These are phyloP conservation scores for Phaeoacremonium minimum DNA, from an alignment of 2,329 filamentous ascomycete species.

Conservation along the genomic window DNA sequence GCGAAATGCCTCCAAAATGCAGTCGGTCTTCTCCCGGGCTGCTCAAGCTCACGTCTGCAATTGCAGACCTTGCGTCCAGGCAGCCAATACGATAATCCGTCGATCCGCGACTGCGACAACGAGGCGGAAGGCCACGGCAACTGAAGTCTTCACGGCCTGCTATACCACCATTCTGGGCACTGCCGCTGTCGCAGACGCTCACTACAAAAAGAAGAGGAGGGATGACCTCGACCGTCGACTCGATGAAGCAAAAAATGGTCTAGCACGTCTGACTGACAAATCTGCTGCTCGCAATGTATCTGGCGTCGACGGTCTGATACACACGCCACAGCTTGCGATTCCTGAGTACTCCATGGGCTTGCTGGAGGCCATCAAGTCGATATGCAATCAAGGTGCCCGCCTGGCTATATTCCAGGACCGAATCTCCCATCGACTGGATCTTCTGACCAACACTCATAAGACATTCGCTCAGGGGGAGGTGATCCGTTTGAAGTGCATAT, in stretches of 20 bases:
- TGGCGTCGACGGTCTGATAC: slow-evolving; percentile 4
- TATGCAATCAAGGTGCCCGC: slow-evolving; percentile 1
- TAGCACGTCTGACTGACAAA: slow-evolving; percentile 32
- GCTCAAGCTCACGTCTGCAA: slow-evolving; percentile 59
- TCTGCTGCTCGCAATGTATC: slow-evolving; percentile 14
- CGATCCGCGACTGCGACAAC: slow-evolving; percentile 30
- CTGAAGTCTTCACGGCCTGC: slow-evolving; percentile 59
- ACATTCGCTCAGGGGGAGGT: neutral
- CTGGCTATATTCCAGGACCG: slow-evolving; percentile 3
- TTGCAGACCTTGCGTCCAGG: slow-evolving; percentile 57
- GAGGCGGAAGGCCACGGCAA: slow-evolving; percentile 43
- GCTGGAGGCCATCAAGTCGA: neutral
- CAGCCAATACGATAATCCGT: slow-evolving; percentile 41
- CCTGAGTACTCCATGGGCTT: neutral
- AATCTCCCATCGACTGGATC: neutral
- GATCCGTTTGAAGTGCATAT: slow-evolving; percentile 4
- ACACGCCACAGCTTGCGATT: neutral
- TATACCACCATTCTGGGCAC: slow-evolving; percentile 66
- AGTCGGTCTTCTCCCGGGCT: slow-evolving; percentile 64
- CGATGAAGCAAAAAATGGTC: slow-evolving; percentile 44
- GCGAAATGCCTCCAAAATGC: slow-evolving; percentile 50
- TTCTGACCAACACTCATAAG: slow-evolving; percentile 13
- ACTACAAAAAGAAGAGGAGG: slow-evolving; percentile 51
- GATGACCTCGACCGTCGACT: slow-evolving; percentile 59
- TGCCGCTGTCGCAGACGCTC: slow-evolving; percentile 58